Evolutionary conservation across 352 stramenopile species (phyloP).

Genomic region (Phytopythium kandeliae): DNA sequence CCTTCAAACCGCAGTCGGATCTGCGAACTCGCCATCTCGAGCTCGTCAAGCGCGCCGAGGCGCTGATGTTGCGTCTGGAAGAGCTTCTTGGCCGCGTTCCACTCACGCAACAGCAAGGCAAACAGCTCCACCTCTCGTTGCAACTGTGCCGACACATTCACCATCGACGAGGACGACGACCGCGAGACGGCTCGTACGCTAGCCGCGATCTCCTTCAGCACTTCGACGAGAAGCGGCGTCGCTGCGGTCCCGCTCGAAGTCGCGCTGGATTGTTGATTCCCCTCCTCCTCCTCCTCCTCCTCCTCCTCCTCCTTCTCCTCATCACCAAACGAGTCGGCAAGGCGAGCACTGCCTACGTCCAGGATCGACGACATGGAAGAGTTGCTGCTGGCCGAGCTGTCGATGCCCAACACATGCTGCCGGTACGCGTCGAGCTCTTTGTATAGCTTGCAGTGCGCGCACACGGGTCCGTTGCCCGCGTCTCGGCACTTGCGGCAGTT

Average conservation of each 20-base stretch:
- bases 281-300: slow-evolving; percentile 12
- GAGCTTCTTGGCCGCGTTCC: slow-evolving; percentile 47
- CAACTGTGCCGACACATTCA: too few species aligned
- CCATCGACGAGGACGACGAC: slow-evolving; percentile 11
- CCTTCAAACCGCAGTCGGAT: slow-evolving; percentile 40
- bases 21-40: slow-evolving; percentile 73
- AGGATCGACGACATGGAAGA: slow-evolving; percentile 7
- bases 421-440: slow-evolving; percentile 52
- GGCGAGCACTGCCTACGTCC: neutral
- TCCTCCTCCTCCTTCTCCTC: slow-evolving; percentile 12
- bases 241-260: slow-evolving; percentile 2
- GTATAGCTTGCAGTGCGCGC: slow-evolving; percentile 61
- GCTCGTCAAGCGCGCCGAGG: slow-evolving; percentile 65
- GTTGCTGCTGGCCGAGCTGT: slow-evolving; percentile 13
- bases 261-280: neutral
- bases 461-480: slow-evolving; percentile 43
- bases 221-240: slow-evolving; percentile 34
- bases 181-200: slow-evolving; percentile 15
- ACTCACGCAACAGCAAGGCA: slow-evolving; percentile 40
- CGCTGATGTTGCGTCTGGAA: slow-evolving; percentile 68
- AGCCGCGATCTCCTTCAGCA: slow-evolving; percentile 51
- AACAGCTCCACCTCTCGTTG: slow-evolving; percentile 47
- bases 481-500: slow-evolving; percentile 68
- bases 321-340: slow-evolving; percentile 10
- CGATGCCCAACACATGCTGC: slow-evolving; percentile 50